phyloP scores from a whole-genome alignment of 257 asterid species.

The Solanum tarapatanum region DNA sequence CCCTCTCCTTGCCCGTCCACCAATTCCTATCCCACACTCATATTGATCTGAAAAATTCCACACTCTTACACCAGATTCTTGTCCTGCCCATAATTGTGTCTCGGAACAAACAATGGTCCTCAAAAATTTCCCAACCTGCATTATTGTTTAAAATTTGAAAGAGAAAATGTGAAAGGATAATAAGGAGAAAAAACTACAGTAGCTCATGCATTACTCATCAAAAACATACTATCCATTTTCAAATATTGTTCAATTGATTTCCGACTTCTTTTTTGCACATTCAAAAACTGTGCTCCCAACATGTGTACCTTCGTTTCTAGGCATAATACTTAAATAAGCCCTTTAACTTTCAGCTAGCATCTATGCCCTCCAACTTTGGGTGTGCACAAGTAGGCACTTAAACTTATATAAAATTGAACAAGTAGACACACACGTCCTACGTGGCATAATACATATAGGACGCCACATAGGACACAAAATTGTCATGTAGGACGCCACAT shows the following conservation, averaged over 20 bases:
- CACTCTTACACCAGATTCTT: constrained; percentile 83
- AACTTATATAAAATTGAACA: too few species aligned
- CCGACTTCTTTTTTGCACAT: neutral
- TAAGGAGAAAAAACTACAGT: neutral
- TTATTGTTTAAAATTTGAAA: neutral
- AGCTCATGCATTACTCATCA: neutral
- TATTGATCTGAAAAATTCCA: constrained; percentile 75
- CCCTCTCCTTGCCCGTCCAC: constrained; percentile 67
- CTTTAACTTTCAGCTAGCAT: neutral
- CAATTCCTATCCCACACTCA: constrained; percentile 55
- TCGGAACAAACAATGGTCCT: constrained; percentile 75
- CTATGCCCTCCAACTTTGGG: neutral
- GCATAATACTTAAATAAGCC: neutral
- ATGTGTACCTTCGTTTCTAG: neutral
- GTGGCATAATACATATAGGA: neutral
- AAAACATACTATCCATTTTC: neutral
- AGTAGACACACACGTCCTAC: neutral
- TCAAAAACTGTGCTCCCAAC: neutral
- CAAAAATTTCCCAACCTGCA: constrained; percentile 45
- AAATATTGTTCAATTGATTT: neutral
- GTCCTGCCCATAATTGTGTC: constrained; percentile 87
- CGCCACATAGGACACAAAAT: too few species aligned
- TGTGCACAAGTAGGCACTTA: neutral
- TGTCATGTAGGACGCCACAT: neutral
- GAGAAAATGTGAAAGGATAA: neutral